Evolutionary conservation across 2,329 filamentous ascomycete genomes (phyloP), one percentile per base, ranked within the genome.

Genomic region (Zasmidium citrigriseum): DNA sequence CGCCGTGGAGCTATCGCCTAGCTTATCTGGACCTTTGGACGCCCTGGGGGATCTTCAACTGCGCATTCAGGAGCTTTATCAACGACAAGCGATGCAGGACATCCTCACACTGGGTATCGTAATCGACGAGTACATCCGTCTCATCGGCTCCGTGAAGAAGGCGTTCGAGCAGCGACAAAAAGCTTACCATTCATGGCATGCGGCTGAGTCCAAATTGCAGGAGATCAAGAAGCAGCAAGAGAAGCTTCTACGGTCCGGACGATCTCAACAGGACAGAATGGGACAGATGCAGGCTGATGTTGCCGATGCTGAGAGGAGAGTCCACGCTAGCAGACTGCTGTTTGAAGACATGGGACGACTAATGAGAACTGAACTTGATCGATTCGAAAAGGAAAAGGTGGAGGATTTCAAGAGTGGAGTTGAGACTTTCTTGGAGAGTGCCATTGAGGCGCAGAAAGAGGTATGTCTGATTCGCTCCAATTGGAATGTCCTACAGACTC

Each of bases 391-490:
- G 68, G 95, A 99, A 77, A 99, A 99, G 80, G 95, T 99, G 2
- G 95, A 99, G 73, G 95, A 99, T 73, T 99, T 99, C 76, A 99
- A 99, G 82, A 95, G 90, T 62, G 93, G 93, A 0, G 93, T 99
- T 1, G 95, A 99, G 79, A 99, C 95, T 1, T 99, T 96, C 77
- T 77, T 99, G 68, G 95, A 99, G 80, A 93, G 95, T 70, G 91
- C 95, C 2, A 92, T 99, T 3, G 95, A 99, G 77, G 95, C 93
- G 55, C 95, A 99, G 79, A 99, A 99, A 78, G 95, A 99, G 88
- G 93, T 95, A 74, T 75, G 85, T 76, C 21, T 45, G 11, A 46
- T 55, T 16, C 7, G 16, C 47, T 16, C 44, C 24, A 44, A 22
- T 44, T 24, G 3, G n/a, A 12, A 5, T 22, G 23, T 10, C 65